Conservation (phyloP, 2,329 filamentous ascomycete species). For the Aureobasidium pullulans region DNA sequence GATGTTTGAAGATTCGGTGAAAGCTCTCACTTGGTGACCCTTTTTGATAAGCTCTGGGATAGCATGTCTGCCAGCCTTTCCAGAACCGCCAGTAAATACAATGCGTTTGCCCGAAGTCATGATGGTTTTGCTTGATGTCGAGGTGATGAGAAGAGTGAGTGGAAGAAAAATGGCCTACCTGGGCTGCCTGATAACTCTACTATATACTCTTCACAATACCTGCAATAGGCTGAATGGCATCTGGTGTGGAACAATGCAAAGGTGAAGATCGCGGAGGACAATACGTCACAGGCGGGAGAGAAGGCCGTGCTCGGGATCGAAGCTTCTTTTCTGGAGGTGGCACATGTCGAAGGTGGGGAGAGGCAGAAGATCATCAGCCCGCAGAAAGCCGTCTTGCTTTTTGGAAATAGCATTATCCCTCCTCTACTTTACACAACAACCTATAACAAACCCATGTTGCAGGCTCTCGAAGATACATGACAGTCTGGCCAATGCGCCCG, state of each 20-base stretch:
- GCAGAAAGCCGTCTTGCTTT: not conserved
- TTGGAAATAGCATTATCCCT: not conserved
- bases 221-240: not conserved
- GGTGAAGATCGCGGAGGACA: not conserved
- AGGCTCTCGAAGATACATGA: constrained; percentile 23
- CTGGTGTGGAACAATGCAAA: not conserved
- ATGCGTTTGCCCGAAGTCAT: constrained; percentile 32
- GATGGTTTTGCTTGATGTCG: not conserved
- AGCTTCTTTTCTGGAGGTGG: constrained; percentile 3
- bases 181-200: not conserved
- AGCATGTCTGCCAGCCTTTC: constrained; percentile 49
- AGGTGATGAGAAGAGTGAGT: not conserved
- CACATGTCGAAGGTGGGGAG: not conserved
- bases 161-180: not conserved
- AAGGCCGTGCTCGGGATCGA: not conserved
- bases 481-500: constrained; percentile 16
- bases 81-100: constrained; percentile 50
- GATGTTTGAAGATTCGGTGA: not conserved
- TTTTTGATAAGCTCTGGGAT: constrained; percentile 45
- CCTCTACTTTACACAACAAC: not conserved
- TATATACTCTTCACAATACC: not conserved
- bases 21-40: constrained; percentile 35
- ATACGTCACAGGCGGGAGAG: constrained; percentile 1
- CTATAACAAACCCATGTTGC: constrained; percentile 1
- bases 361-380: not conserved